Evolutionary conservation across 73 alveolate species (phyloP).

Genomic region (Paramecium sonneborni): DNA sequence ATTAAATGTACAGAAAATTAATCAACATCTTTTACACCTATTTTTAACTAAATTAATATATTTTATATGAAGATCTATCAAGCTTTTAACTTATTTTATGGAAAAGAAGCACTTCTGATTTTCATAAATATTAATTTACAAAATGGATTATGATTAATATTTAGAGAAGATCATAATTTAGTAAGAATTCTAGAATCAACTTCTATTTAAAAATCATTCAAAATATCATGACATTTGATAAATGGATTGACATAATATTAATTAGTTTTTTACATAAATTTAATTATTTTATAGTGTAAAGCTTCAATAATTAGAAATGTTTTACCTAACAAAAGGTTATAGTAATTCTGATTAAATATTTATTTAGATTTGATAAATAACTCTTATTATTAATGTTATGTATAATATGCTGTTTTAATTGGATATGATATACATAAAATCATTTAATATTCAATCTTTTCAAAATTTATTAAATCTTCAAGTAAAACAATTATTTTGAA

Average conservation of each 20-base stretch:
- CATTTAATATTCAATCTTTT: background rate
- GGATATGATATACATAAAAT: conserved; percentile 46
- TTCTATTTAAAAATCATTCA: background rate
- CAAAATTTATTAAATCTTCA: background rate
- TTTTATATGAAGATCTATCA: background rate
- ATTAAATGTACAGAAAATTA: background rate
- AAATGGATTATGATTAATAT: background rate
- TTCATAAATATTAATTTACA: background rate
- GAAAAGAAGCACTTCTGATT: background rate
- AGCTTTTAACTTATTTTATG: background rate
- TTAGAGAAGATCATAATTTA: background rate
- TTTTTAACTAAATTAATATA: background rate
- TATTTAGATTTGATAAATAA: background rate
- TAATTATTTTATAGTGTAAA: background rate
- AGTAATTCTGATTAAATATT: no score
- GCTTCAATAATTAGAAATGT: conserved; percentile 37
- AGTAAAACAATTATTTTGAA: background rate
- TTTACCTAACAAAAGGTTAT: background rate
- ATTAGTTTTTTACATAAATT: background rate
- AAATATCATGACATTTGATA: background rate
- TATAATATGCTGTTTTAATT: conserved; percentile 8
- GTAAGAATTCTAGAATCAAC: background rate
- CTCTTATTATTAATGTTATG: conserved; percentile 26
- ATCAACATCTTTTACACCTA: background rate
- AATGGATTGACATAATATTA: conserved; percentile 19